phyloP scores from a whole-genome alignment of 768 basidiomycete genomes.

The Suillus luteus region DNA sequence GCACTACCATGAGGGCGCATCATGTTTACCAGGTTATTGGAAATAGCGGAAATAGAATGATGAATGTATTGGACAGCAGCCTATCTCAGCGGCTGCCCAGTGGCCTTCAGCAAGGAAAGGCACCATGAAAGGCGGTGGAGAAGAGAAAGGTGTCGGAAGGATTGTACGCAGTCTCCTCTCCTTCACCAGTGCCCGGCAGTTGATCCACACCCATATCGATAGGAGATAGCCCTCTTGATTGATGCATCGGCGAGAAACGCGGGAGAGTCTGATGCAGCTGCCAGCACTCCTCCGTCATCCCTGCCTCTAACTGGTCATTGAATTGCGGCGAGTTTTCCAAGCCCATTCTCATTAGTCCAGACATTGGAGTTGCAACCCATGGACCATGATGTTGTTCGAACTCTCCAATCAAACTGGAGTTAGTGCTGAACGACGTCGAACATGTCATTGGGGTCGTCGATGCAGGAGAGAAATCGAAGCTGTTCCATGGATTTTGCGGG shows the following conservation, averaged over 20 bases:
- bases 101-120: not conserved
- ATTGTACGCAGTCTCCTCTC: not conserved
- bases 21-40: not conserved
- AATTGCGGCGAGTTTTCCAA: not conserved
- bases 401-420: not conserved
- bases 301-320: not conserved
- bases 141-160: not conserved
- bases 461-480: not conserved
- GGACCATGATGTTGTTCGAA: not conserved
- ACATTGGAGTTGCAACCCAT: not conserved
- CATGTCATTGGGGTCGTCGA: not conserved
- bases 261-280: not conserved
- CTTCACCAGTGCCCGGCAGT: not conserved
- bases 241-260: not conserved
- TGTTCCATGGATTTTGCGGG: constrained; percentile 2
- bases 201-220: constrained; percentile 5
- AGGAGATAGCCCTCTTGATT: constrained; percentile 5
- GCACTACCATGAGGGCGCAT: not conserved
- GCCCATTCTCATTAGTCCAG: not conserved
- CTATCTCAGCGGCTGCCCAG: not conserved
- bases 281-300: not conserved
- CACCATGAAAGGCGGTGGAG: not conserved
- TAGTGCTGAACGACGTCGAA: constrained; percentile 2
- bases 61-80: not conserved
- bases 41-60: not conserved